Conservation (phyloP, 805 yeast species). For the Wickerhamiella azyma region DNA sequence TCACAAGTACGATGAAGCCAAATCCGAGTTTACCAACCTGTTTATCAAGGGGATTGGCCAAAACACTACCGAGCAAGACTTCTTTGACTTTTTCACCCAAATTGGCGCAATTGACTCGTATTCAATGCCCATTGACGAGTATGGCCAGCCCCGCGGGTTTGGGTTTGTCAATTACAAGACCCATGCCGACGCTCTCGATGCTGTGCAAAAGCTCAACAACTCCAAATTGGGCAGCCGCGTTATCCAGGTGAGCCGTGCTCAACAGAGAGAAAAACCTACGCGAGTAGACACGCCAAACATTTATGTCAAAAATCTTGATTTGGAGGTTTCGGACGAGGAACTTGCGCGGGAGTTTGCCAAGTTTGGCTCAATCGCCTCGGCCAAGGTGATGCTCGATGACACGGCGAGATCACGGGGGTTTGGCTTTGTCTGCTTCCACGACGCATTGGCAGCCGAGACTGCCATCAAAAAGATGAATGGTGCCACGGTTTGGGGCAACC, state of each 20-base stretch:
- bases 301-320: constrained; percentile 53
- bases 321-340: constrained; percentile 41
- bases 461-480: constrained; percentile 58
- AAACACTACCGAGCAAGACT: constrained; percentile 26
- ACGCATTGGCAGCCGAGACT: constrained; percentile 49
- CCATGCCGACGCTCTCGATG: constrained; percentile 31
- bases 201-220: constrained; percentile 38
- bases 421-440: constrained; percentile 66
- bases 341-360: constrained; percentile 30
- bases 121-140: constrained; percentile 37
- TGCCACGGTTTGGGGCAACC: constrained; percentile 35
- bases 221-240: constrained; percentile 28
- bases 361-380: constrained; percentile 41
- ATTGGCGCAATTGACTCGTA: constrained; percentile 38
- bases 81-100: constrained; percentile 32
- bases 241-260: constrained; percentile 34
- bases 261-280: constrained; percentile 18
- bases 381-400: constrained; percentile 40
- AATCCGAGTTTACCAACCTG: constrained; percentile 38
- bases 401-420: constrained; percentile 53
- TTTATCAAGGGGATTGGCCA: constrained; percentile 41
- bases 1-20: constrained; percentile 32
- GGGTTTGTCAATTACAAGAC: constrained; percentile 39
- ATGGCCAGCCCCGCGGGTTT: constrained; percentile 35
- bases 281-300: constrained; percentile 46